phyloP scores from a whole-genome alignment of 352 stramenopile genomes.

The Peronosclerospora sorghi region DNA sequence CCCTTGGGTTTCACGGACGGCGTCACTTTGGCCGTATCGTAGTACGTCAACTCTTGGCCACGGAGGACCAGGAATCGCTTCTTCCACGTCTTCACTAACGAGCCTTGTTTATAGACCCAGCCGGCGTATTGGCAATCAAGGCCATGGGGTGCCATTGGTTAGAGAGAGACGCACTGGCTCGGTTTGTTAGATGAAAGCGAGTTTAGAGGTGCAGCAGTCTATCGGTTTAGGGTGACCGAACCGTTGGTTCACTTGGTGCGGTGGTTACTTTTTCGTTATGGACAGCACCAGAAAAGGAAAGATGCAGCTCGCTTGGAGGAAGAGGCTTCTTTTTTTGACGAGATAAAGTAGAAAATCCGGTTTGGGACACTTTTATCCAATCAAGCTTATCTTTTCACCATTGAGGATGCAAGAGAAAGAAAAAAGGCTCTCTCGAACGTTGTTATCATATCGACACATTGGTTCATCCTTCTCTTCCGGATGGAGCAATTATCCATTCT shows the following conservation, averaged over 20 bases:
- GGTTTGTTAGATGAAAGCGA: background rate
- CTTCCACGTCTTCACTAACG: slow-evolving; percentile 76
- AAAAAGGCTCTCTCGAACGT: no score
- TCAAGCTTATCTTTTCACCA: no score
- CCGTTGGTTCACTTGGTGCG: no score
- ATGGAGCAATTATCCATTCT: background rate
- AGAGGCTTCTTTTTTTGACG: no score
- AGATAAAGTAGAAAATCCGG: background rate
- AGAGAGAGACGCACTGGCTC: no score
- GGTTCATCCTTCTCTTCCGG: no score
- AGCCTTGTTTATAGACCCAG: slow-evolving; percentile 82
- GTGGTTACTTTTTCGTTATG: no score
- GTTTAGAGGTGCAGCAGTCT: background rate
- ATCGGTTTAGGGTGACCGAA: no score
- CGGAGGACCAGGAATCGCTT: slow-evolving; percentile 77
- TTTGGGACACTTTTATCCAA: no score
- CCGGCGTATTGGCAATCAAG: slow-evolving; percentile 49
- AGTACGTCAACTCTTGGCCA: slow-evolving; percentile 77
- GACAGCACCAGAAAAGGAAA: background rate
- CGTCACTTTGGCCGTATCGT: slow-evolving; percentile 56
- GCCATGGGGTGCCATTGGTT: slow-evolving; percentile 27
- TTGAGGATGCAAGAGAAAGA: no score
- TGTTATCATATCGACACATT: no score
- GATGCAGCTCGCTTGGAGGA: background rate
- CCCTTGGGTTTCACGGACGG: slow-evolving; percentile 60